A percentile compares a stretch with the other conserved stretches of the same genome.
Conservation (phyloP, 345 rosid species). For the Salix dunnii region DNA sequence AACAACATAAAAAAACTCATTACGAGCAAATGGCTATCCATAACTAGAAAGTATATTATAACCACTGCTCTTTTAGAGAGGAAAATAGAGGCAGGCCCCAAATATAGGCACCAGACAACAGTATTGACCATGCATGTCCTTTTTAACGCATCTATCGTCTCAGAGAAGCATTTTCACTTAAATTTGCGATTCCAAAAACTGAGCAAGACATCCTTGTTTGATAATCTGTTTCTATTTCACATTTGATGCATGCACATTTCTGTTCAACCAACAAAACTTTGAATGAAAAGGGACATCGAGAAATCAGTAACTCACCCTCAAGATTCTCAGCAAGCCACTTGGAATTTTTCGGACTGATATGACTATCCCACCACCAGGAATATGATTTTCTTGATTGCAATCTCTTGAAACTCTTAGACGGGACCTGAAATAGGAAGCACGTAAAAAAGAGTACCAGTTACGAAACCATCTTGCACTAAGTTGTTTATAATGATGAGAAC, state of each 20-base stretch:
- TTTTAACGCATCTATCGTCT: neutral
- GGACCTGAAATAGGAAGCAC: conserved; percentile 16
- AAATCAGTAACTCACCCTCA: conserved; percentile 37
- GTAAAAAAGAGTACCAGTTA: neutral
- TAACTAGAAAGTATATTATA: conserved; percentile 5
- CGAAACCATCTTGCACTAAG: neutral
- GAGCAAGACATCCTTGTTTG: neutral
- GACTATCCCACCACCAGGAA: conserved; percentile 41
- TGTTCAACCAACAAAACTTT: too few relatives aligned
- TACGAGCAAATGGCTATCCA: conserved; percentile 12
- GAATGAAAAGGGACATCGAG: neutral
- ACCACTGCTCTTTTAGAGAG: conserved; percentile 5
- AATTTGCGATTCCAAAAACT: neutral
- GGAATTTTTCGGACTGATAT: conserved; percentile 32
- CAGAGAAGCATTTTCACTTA: neutral
- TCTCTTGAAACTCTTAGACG: conserved; percentile 14
- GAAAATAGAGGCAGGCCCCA: conserved; percentile 9
- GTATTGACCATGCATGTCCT: neutral
- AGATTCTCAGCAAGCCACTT: conserved; percentile 48
- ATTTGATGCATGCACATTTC: neutral
- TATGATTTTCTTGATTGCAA: conserved; percentile 26
- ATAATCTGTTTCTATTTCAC: neutral
- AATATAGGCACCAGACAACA: neutral
- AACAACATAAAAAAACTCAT: neutral
- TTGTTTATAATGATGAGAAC: neutral